Evolutionary conservation across 176 grass and related monocot genomes (phyloP).

Genomic region (Carex littledalei): DNA sequence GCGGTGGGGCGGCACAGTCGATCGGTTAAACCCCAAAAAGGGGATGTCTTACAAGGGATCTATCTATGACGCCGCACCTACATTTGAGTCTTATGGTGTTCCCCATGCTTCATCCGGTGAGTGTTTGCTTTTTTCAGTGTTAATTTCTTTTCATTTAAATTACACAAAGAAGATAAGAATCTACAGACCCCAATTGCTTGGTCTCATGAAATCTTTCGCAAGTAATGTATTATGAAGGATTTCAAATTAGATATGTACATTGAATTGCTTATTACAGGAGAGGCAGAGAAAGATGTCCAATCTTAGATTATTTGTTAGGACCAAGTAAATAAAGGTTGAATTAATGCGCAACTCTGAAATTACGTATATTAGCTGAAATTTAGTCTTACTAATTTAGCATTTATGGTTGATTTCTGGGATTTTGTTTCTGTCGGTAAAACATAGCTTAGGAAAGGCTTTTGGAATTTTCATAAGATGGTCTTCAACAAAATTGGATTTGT

Average conservation of each 20-base stretch:
- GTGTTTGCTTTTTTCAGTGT: not conserved
- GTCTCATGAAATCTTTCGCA: not conserved
- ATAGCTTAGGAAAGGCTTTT: too few species aligned
- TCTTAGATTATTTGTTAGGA: slow-evolving; percentile 1
- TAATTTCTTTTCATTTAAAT: slow-evolving; percentile 11
- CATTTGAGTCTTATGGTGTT: slow-evolving; percentile 82
- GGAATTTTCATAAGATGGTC: too few species aligned
- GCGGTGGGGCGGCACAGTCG: slow-evolving; percentile 63
- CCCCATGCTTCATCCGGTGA: slow-evolving; percentile 71
- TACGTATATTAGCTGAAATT: not conserved
- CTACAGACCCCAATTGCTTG: not conserved
- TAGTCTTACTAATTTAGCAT: not conserved
- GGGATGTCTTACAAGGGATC: slow-evolving; percentile 61
- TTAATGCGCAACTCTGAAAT: not conserved
- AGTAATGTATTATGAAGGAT: not conserved
- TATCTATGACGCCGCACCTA: slow-evolving; percentile 69
- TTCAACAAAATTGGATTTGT: not conserved
- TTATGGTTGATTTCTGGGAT: slow-evolving; percentile 16
- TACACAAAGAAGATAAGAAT: not conserved
- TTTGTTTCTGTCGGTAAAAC: not conserved
- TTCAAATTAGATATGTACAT: not conserved
- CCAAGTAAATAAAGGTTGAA: not conserved
- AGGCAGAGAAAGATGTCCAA: not conserved
- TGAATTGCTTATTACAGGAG: not conserved
- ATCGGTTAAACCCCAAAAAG: slow-evolving; percentile 58